A percentile compares a stretch with the other conserved stretches of the same genome.
Evolutionary conservation across 441 rosid species (phyloP).

Genomic region (Viola pubescens): DNA sequence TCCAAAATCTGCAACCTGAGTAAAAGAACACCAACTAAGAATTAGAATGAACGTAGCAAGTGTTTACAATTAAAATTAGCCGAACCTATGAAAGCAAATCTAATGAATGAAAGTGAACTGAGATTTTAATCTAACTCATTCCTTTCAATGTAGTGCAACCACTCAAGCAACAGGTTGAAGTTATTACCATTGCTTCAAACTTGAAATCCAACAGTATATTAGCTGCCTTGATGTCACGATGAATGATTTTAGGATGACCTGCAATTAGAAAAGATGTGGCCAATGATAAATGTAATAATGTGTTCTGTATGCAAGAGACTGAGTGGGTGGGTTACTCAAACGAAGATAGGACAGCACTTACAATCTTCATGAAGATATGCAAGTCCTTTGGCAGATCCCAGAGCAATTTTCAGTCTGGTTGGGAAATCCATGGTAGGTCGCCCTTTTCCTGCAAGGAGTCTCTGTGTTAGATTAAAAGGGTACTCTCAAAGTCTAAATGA

Average conservation of each 20-base stretch:
- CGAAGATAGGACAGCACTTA: conserved; percentile 24
- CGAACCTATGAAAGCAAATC: background rate
- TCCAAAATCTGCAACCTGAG: conserved; percentile 96
- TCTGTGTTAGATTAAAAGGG: conserved; percentile 11
- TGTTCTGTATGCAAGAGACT: background rate
- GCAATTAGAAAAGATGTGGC: conserved; percentile 11
- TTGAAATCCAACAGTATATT: conserved; percentile 85
- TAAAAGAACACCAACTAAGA: background rate
- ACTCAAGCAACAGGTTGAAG: background rate
- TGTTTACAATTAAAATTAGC: background rate
- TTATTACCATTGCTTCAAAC: conserved; percentile 85
- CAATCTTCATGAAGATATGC: conserved; percentile 99
- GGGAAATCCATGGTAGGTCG: conserved; percentile 87
- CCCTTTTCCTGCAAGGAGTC: conserved; percentile 52
- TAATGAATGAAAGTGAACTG: background rate
- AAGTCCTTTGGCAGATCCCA: conserved; percentile 96
- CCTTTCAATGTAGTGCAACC: too few relatives aligned
- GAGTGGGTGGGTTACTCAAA: background rate
- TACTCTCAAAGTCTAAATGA: background rate
- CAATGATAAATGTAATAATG: background rate
- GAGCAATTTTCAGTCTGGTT: conserved; percentile 71
- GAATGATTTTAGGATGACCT: conserved; percentile 99
- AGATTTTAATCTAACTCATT: too few relatives aligned
- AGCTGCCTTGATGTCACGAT: conserved; percentile 90
- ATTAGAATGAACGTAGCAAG: background rate